Base-by-base conservation (phyloP, 768 basidiomycete species). In the Lactifluus pinguis region DNA sequence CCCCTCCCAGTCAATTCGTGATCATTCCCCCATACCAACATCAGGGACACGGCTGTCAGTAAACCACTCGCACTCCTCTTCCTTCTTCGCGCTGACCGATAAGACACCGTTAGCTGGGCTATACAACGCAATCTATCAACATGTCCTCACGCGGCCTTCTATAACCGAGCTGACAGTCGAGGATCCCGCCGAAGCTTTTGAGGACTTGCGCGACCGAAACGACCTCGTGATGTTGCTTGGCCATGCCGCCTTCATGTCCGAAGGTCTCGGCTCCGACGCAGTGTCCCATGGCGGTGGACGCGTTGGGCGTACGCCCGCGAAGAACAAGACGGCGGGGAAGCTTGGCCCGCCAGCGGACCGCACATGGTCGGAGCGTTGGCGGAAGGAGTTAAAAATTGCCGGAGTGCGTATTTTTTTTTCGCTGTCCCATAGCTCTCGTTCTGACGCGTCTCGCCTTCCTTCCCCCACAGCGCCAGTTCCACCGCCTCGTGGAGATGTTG, bases 181-280 rank as follows among this genome's bases (percentile, higher is more conserved):
- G 74, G 97, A 99, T 71, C 97, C 97, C 1, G 93, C 93, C 0
- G 97, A 99, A 74, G 90, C 92, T 10, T 98, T 99, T 69, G 95
- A 98, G 71, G 97, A 98, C 71, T 79, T 98, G 47, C 79, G 95
- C 38, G 97, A 98, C 74, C 86, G 91, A 57, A 89, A 88, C 66
- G 97, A 99, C 71, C 78, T 98, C 19, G 76, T 80, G 63, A 88
- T 89, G 80, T 77, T 98, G 19, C 77, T 91, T 14, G 71, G 76
- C 0, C 74, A 86, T 63, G 75, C 79, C 57, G 76, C 74, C 48
- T 90, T 95, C 71, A 83, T 88, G 76, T 73, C 77, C 32, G 89
- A 92, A 71, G 89, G 78, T 3, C 87, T 86, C 67, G 83, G 83
- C 4, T 66, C 67, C 11, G 74, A 71, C 34, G 68, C 57, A 14